Base-by-base conservation (phyloP, 495 filamentous ascomycete species). In the Neurospora sp. region DNA sequence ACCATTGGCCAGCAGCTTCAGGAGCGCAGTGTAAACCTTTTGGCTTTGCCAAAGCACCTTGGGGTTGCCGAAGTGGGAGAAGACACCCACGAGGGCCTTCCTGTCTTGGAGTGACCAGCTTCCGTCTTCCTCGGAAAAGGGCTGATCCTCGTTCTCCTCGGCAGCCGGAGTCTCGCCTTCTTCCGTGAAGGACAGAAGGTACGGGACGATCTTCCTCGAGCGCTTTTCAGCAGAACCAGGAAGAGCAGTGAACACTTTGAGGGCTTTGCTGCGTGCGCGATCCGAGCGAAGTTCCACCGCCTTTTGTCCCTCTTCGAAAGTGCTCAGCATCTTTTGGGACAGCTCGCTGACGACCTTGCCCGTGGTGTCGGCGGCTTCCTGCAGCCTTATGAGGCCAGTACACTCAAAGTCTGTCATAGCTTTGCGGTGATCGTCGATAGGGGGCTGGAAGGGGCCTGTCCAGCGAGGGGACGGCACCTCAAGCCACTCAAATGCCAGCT, bases 61-160 rank as follows among this genome's bases (percentile, higher is more conserved):
- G 0, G 96, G 93, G 78, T 98, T 98, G 54, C 84, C 83, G 78
- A 98, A 98, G 74, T 92, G 89, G 0, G 90, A 88, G 79, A 98
- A 93, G n/a, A 99, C 83, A 1, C 86, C 87, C 54, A 98, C 86
- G 79, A 97, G 89, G 4, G 92, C 85, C 78, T 95, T 90, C 73
- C 93, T 90, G 77, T 98, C 94, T 17, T 78, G 76, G 45, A 85
- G 77, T 42, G 84, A 82, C 85, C 85, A 87, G 40, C 76, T 90
- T 88, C 78, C 90, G 75, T 74, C 6, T 89, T 79, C 91, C 84
- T 66, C 87, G 80, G 88, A 87, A 90, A 76, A 77, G 78, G 75
- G 72, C 4, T 78, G 78, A 21, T 77, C 70, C 28, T 80, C 77
- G 38, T 83, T 82, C 5, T 75, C 74, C 54, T 80, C 81, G 13